phyloP scores from a whole-genome alignment of 352 stramenopile genomes.

The Phytophthora idaei region DNA sequence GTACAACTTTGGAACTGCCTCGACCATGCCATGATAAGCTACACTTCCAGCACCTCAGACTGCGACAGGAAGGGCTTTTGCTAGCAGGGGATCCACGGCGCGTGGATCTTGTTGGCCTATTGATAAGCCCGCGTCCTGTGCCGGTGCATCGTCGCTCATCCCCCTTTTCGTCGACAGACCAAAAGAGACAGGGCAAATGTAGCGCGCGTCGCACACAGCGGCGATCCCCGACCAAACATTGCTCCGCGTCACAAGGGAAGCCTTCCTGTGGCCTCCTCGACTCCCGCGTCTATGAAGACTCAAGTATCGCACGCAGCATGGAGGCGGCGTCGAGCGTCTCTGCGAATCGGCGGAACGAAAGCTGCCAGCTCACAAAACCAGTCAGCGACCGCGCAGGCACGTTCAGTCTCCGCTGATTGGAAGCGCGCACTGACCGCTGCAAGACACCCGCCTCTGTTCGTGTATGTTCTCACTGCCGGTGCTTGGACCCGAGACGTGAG shows the following conservation, averaged over 20 bases:
- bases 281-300: constrained; percentile 20
- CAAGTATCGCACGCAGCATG: constrained; percentile 23
- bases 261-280: constrained; percentile 8
- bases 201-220: no score
- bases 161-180: no score
- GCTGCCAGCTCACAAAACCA: constrained; percentile 24
- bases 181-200: no score
- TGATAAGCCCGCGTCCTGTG: no score
- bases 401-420: constrained; percentile 30
- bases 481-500: background rate
- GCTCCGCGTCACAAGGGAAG: constrained; percentile 8
- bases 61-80: background rate
- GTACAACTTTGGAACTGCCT: background rate
- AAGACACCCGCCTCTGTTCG: constrained; percentile 18
- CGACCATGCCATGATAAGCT: background rate
- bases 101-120: no score
- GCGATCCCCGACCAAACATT: no score
- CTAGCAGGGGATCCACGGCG: no score
- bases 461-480: constrained; percentile 1
- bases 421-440: constrained; percentile 11
- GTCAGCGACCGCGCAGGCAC: constrained; percentile 22
- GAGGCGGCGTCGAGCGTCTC: constrained; percentile 16
- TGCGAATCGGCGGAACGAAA: constrained; percentile 28
- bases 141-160: no score
- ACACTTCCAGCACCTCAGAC: background rate